Evolutionary conservation across 257 asterid genomes (phyloP), one percentile per base, ranked within the genome.

Genomic region (Penstemon davidsonii): DNA sequence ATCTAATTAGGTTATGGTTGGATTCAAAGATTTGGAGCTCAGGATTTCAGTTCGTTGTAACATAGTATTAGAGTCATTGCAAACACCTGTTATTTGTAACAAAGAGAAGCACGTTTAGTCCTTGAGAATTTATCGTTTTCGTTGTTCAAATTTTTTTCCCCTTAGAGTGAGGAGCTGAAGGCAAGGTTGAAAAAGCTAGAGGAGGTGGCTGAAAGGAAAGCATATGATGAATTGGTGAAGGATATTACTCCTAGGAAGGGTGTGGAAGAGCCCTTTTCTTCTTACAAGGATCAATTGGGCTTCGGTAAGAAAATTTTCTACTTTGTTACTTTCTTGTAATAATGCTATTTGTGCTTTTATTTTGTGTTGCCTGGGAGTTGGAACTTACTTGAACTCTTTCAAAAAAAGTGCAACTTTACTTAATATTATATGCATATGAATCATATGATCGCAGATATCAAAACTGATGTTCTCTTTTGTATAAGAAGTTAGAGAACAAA

Each of bases 271-370:
- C 97, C 99, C 51, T 93, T 93, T 71, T 93, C 99, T 69, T 78
- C 99, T 64, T 93, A 90, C 86, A 90, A 93, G 79, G 95, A 93
- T 84, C 99, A 93, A 75, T 46, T 93, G 37, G 99, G 99, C 61
- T 88, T 93, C 54, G 99, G 99, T 93, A 63, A 76, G 60, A 41
- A 39, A 12, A 25, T 64, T 71, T 10, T 18, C 15, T 60, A 1
- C 10, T 9, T 25, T 49, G 25, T 55, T 38, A 59, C 55, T 15
- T 70, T 66, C 25, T 60, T 67, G 7, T 45, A 7, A 25, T 25
- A 1, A 25, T 25, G 2, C 33, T 25, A 25, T 25, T 25, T 25
- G 33, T 25, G 66, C 39, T 8, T 41, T 3, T 60, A 38, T 4
- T 0, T 4, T 40, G 3, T 42, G 13, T 5, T 55, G 4, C n/a